phyloP scores from a whole-genome alignment of 805 yeast species.

The Candida quercuum region DNA sequence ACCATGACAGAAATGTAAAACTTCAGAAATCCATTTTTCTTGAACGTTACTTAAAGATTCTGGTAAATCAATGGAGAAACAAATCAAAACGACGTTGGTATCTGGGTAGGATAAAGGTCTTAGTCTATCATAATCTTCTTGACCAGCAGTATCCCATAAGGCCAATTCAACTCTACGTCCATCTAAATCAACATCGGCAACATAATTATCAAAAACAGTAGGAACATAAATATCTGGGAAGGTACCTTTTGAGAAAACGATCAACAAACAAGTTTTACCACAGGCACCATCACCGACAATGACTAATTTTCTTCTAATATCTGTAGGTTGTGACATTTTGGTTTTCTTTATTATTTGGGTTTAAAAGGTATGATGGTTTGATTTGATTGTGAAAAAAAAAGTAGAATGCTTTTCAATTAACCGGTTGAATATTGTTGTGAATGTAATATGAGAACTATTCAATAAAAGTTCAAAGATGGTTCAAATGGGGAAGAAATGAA shows the following conservation, averaged over 20 bases:
- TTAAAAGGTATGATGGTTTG: too few relatives aligned
- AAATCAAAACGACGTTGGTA: conserved; percentile 84
- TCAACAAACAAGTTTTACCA: conserved; percentile 90
- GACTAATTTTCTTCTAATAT: conserved; percentile 72
- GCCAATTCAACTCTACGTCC: conserved; percentile 92
- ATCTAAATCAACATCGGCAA: conserved; percentile 90
- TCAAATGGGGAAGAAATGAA: too few relatives aligned
- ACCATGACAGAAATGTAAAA: conserved; percentile 88
- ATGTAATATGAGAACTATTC: neutral
- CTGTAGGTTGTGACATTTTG: conserved; percentile 24
- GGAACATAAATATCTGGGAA: conserved; percentile 95
- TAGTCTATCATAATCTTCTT: conserved; percentile 93
- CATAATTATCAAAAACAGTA: conserved; percentile 95
- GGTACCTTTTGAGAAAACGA: conserved; percentile 80
- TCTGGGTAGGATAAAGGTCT: conserved; percentile 92
- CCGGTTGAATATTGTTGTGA: too few relatives aligned
- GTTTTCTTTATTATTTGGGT: neutral
- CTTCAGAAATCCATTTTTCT: conserved; percentile 95
- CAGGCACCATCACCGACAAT: conserved; percentile 98
- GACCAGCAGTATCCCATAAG: conserved; percentile 98
- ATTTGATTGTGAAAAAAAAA: too few relatives aligned
- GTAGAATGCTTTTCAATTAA: too few relatives aligned
- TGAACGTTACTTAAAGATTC: conserved; percentile 91
- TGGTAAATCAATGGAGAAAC: conserved; percentile 88
- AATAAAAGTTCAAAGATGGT: too few relatives aligned